These are phyloP conservation scores for Pichia paraexigua DNA, from an alignment of 805 yeast species.

Conservation along the genomic window DNA sequence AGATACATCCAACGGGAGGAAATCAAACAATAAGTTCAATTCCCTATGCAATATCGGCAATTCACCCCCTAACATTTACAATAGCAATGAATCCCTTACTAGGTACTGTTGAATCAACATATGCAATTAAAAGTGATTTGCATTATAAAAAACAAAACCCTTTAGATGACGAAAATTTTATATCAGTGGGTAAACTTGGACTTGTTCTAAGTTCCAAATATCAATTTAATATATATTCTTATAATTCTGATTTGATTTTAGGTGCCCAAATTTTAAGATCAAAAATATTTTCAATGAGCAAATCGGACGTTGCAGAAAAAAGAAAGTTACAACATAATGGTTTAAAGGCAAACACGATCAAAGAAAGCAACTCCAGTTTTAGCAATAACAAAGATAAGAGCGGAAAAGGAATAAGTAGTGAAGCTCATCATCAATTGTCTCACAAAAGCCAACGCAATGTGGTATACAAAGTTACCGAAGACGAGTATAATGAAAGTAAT, in stretches of 20 bases:
- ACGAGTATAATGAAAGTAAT: conserved; percentile 1
- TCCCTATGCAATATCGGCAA: conserved; percentile 6
- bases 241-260: conserved; percentile 74
- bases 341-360: not conserved
- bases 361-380: not conserved
- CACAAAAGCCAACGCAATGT: conserved; percentile 5
- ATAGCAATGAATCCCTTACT: conserved; percentile 79
- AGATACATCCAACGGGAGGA: not conserved
- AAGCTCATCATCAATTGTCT: not conserved
- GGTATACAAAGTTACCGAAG: conserved; percentile 5
- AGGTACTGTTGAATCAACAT: conserved; percentile 84
- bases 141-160: conserved; percentile 31
- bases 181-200: conserved; percentile 4
- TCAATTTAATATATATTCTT: conserved; percentile 86
- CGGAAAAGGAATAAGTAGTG: not conserved
- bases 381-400: not conserved
- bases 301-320: not conserved
- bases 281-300: conserved; percentile 1
- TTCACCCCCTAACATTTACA: conserved; percentile 76
- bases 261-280: conserved; percentile 79
- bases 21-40: conserved; percentile 1
- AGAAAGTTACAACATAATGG: not conserved
- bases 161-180: not conserved
- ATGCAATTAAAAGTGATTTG: conserved; percentile 72
- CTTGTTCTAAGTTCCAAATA: conserved; percentile 70